phyloP scores from a whole-genome alignment of 805 yeast genomes.

The Ogataea saltuana region DNA sequence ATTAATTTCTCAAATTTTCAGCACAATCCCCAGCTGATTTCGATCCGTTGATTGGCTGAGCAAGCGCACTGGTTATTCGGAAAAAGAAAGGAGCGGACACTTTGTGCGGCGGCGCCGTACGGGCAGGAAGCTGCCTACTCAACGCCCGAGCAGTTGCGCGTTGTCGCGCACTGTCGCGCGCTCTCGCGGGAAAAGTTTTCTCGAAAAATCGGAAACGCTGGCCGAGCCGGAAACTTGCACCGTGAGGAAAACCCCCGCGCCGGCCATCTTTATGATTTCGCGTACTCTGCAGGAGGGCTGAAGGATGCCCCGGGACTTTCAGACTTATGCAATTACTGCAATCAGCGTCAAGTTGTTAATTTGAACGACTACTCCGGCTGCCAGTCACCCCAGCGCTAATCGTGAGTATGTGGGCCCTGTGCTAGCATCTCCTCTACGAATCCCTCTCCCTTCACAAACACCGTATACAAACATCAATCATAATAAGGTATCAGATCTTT shows the following conservation, averaged over 20 bases:
- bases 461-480: background rate
- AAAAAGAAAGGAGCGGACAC: constrained; percentile 9
- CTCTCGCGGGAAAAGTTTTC: background rate
- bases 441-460: background rate
- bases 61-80: constrained; percentile 2
- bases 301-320: too few relatives aligned
- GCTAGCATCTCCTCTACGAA: too few relatives aligned
- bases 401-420: too few relatives aligned
- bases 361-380: too few relatives aligned
- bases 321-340: too few relatives aligned
- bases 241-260: too few relatives aligned
- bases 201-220: background rate
- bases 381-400: too few relatives aligned
- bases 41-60: constrained; percentile 19
- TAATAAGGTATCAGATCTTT: background rate
- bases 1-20: constrained; percentile 20
- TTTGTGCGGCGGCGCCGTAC: constrained; percentile 6
- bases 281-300: too few relatives aligned
- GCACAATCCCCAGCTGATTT: constrained; percentile 1
- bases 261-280: too few relatives aligned
- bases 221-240: too few relatives aligned
- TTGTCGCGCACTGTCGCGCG: background rate
- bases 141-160: background rate
- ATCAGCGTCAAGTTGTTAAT: too few relatives aligned
- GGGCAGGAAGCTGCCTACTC: background rate